Evolutionary conservation across 768 basidiomycete species (phyloP), one percentile per base, ranked within the genome.

Genomic region (Pleurotus djamor): DNA sequence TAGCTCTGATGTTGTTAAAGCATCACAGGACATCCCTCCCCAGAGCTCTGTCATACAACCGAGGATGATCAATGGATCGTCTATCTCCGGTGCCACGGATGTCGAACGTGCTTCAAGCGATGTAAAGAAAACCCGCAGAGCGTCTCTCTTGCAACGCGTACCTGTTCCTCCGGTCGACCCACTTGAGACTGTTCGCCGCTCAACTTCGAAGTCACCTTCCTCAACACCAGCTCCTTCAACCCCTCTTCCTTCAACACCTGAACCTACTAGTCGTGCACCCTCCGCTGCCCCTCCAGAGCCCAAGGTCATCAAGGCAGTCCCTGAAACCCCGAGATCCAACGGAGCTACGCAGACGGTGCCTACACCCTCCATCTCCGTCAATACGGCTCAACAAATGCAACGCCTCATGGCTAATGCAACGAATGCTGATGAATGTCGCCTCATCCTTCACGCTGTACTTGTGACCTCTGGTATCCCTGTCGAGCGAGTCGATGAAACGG

Each of bases 371-470:
- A 60, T 84, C 17, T 63, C 78, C 41, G 75, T 79, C 43, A 69
- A 74, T 34, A 77, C 86, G 59, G 81, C 87, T 28, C 74, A 77
- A 9, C 87, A 92, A 52, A 82, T 96, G 74, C 86, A 89, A 35
- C 78, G 79, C 16, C 76, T 91, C 59, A 72, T 96, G 14, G 71
- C 81, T 7, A 82, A 75, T 52, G 92, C 94, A 12, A 88, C 88
- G 1, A 85, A 80, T 45, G 89, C 83, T 48, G 86, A 88, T 60
- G 94, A 96, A 75, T 94, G 93, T 68, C 89, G 91, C 52, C 76
- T 95, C 45, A 85, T 96, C 59, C 79, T 94, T 33, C 88, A 92
- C 62, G 90, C 93, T 78, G 89, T 91, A 74, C 76, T 96, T 59
- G 79, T 84, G 10, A 85, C 85, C 63, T 79, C 80, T 55, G 85